A percentile compares a stretch with the other conserved stretches of the same genome.
Conservation (phyloP, 2,329 filamentous ascomycete species). For the Aquanectria penicillioides region DNA sequence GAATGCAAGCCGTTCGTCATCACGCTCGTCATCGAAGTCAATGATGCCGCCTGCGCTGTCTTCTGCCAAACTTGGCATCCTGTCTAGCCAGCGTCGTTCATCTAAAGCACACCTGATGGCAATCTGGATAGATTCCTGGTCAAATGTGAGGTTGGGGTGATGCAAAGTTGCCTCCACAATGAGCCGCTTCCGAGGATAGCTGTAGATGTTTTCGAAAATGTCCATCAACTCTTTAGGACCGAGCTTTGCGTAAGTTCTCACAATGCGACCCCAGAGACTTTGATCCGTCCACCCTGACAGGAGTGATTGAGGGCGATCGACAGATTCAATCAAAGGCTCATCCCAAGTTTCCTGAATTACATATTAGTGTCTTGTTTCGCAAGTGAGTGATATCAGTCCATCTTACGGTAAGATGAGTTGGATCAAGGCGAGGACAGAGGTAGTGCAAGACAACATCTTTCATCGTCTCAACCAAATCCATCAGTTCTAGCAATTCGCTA, state of each 20-base stretch:
- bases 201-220: conserved; percentile 58
- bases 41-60: conserved; percentile 52
- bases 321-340: conserved; percentile 35
- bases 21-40: conserved; percentile 52
- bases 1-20: conserved; percentile 44
- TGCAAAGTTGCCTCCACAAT: conserved; percentile 53
- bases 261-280: conserved; percentile 50
- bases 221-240: conserved; percentile 60
- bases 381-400: neutral
- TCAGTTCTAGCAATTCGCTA: conserved; percentile 55
- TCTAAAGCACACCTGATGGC: conserved; percentile 51
- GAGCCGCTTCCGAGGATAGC: conserved; percentile 56
- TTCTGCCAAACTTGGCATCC: conserved; percentile 45
- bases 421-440: conserved; percentile 57
- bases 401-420: conserved; percentile 49
- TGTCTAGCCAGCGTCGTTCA: conserved; percentile 49
- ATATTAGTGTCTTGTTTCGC: conserved; percentile 17
- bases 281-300: conserved; percentile 49
- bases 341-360: conserved; percentile 29
- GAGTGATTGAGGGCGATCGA: conserved; percentile 45
- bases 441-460: conserved; percentile 56
- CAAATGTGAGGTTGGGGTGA: conserved; percentile 55
- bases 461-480: conserved; percentile 57
- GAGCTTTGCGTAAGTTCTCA: conserved; percentile 61
- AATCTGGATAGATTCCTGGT: conserved; percentile 56